A percentile compares a stretch with the other conserved stretches of the same genome.
Conservation (phyloP, 2,329 filamentous ascomycete genomes). For the Cladobotryum protrusum region DNA sequence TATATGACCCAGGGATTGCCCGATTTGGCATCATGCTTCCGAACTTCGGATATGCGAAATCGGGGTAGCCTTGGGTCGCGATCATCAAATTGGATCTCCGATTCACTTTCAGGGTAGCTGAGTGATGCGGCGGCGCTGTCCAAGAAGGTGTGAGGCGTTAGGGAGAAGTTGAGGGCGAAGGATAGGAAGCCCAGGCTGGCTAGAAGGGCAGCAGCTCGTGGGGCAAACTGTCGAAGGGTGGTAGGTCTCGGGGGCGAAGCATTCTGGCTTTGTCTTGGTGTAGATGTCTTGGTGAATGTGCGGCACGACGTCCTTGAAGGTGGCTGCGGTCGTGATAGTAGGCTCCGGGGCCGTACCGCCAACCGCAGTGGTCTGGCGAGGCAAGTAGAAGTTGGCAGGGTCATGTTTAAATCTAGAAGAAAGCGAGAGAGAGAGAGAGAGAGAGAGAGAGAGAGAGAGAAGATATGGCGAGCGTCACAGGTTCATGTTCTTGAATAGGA, state of each 20-base stretch:
- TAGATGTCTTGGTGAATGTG: conserved; percentile 4
- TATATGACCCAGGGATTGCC: conserved; percentile 57
- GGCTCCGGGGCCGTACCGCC: background rate
- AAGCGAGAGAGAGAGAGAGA: background rate
- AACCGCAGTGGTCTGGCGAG: conserved; percentile 6
- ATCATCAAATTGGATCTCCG: background rate
- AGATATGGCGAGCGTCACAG: background rate
- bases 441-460: background rate
- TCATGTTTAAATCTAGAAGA: background rate
- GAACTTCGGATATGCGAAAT: conserved; percentile 46
- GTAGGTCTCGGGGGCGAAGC: background rate
- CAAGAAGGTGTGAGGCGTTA: conserved; percentile 4
- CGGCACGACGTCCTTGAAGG: background rate
- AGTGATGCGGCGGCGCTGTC: conserved; percentile 4
- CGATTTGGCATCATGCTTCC: conserved; percentile 46
- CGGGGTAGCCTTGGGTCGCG: conserved; percentile 38
- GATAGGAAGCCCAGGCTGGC: conserved; percentile 7
- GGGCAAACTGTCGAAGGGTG: background rate
- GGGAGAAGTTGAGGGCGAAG: conserved; percentile 5
- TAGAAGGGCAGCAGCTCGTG: conserved; percentile 5
- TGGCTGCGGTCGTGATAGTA: background rate
- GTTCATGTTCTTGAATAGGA: too few species aligned
- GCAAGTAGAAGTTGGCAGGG: background rate
- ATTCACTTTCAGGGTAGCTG: background rate
- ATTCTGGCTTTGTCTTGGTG: background rate